A percentile compares a stretch with the other conserved stretches of the same genome.
These are phyloP conservation scores for Sungouiozyma ichnusensis DNA, from an alignment of 805 yeast species.

Conservation along the genomic window DNA sequence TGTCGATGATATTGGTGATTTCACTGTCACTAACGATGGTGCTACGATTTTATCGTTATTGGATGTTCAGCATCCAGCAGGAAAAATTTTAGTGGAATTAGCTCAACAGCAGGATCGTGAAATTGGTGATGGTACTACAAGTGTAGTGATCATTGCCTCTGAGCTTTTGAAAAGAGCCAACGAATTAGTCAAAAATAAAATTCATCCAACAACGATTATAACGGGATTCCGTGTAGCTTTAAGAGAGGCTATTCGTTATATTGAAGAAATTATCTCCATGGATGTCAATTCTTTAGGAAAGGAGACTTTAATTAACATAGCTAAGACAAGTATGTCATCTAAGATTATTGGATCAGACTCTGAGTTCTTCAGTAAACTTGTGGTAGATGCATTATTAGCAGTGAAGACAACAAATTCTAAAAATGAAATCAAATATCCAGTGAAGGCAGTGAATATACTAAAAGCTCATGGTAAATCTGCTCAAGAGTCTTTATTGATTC, in stretches of 20 bases:
- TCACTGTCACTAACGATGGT: constrained; percentile 97
- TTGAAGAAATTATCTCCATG: constrained; percentile 72
- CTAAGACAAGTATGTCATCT: constrained; percentile 94
- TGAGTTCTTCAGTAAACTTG: constrained; percentile 81
- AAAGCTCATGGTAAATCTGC: constrained; percentile 96
- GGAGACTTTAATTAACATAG: constrained; percentile 79
- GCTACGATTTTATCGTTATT: constrained; percentile 85
- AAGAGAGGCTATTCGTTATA: constrained; percentile 80
- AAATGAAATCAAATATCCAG: constrained; percentile 88
- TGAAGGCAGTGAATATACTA: constrained; percentile 89
- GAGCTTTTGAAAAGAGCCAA: constrained; percentile 88
- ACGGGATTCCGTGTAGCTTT: constrained; percentile 92
- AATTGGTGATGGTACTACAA: constrained; percentile 97
- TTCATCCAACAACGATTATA: constrained; percentile 96
- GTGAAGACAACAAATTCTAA: constrained; percentile 82
- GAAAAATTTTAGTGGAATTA: constrained; percentile 88
- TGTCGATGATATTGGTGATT: constrained; percentile 98
- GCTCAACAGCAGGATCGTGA: constrained; percentile 99
- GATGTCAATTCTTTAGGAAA: constrained; percentile 73
- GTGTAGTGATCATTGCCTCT: constrained; percentile 91
- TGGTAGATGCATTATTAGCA: constrained; percentile 90
- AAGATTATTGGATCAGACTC: constrained; percentile 92
- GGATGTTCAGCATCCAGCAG: constrained; percentile 98
- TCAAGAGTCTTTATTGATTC: constrained; percentile 70
- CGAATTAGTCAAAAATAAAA: constrained; percentile 82